These are phyloP conservation scores for Opeltia flavorubescens DNA, from an alignment of 495 filamentous ascomycete species.

Conservation along the genomic window DNA sequence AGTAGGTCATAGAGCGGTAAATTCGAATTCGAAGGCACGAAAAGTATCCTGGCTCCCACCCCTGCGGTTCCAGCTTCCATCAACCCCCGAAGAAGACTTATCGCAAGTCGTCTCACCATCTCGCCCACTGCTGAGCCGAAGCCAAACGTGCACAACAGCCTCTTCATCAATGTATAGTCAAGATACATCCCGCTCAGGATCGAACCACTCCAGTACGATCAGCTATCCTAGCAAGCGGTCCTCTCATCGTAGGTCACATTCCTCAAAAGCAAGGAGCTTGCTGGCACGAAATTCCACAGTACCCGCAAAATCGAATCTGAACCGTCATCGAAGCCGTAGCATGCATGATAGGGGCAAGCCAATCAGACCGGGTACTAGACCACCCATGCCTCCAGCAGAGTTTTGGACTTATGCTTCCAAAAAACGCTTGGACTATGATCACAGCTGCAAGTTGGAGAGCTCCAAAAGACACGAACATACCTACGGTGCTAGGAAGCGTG, in stretches of 20 bases:
- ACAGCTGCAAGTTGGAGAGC: neutral
- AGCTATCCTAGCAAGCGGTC: conserved; percentile 3
- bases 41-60: conserved; percentile 9
- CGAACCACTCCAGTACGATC: neutral
- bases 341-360: neutral
- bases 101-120: neutral
- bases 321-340: conserved; percentile 1
- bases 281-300: neutral
- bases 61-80: conserved; percentile 5
- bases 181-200: neutral
- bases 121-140: neutral
- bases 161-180: conserved; percentile 7
- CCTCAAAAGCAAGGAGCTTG: neutral
- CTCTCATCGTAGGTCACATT: neutral
- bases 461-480: neutral
- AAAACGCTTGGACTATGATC: neutral
- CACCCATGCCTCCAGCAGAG: conserved; percentile 10
- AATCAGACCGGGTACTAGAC: conserved; percentile 7
- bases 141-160: neutral
- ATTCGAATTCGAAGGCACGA: neutral
- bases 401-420: conserved; percentile 11
- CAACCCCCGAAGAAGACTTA: neutral
- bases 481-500: neutral
- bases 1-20: neutral
- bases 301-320: conserved; percentile 1